These are phyloP conservation scores for Solanum hybrid DNA, from an alignment of 305 asterid species.

Conservation along the genomic window DNA sequence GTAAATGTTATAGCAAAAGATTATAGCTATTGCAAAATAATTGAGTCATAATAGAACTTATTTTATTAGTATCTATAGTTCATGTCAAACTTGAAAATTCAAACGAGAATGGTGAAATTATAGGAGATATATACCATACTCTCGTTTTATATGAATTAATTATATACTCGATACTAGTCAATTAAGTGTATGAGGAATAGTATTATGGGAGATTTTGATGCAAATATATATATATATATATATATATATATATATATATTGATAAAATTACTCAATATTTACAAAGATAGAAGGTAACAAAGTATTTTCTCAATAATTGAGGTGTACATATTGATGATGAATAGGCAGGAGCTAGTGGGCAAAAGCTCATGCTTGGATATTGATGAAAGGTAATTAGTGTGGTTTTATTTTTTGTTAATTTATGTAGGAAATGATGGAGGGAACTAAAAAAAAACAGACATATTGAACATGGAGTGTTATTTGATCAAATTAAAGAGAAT, in stretches of 20 bases:
- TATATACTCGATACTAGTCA: not conserved
- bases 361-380: not conserved
- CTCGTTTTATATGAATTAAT: no score
- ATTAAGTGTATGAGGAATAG: not conserved
- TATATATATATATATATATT: no score
- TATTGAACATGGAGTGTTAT: not conserved
- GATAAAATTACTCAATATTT: not conserved
- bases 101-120: not conserved
- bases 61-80: not conserved
- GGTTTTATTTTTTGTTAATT: not conserved
- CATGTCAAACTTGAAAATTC: not conserved
- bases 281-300: not conserved
- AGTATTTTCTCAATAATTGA: not conserved
- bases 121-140: not conserved
- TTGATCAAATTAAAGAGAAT: not conserved
- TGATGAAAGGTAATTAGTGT: not conserved
- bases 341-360: not conserved
- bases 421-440: not conserved
- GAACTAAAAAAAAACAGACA: not conserved
- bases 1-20: not conserved
- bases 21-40: not conserved
- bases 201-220: not conserved
- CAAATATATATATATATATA: no score
- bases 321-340: not conserved
- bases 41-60: not conserved